Base-by-base conservation (phyloP, 192 early-diverging fungal genomes). In the Gryganskiella cystojenkinii region DNA sequence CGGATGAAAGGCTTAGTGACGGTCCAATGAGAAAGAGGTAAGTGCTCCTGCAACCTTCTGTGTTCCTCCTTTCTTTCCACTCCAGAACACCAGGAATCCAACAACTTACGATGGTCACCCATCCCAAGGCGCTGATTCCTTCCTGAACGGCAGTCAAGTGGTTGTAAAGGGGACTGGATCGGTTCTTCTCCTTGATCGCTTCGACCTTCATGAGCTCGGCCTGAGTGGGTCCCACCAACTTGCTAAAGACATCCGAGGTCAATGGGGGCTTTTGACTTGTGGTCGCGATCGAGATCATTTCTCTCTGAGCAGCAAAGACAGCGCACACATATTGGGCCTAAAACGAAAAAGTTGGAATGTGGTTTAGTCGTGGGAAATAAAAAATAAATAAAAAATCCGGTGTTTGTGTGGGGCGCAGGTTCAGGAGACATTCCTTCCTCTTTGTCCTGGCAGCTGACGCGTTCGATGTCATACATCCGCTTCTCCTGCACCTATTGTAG, bases 61-160 rank as follows among this genome's bases (percentile, higher is more conserved):
- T 54, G 52, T 33, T 53, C 45, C 4, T 46, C 20, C 11, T 20
- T 13, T 13, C 3, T 46, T n/a, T n/a, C n/a, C n/a, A n/a, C n/a
- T n/a, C n/a, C n/a, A n/a, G n/a, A n/a, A n/a, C n/a, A n/a, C n/a
- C n/a, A n/a, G n/a, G n/a, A n/a, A n/a, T n/a, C n/a, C n/a, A 19
- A 9, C 40, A 6, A 82, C 87, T 59, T 80, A 91, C 90, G 22
- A 95, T 85, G 3, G 90, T 87, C 37, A 98, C 92, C 98, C 98
- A 99, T 24, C 93, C 93, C 62, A 99, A 88, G 25, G 93, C 96
- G 24, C 92, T 87, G 52, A 94, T 89, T 71, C 95, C 95, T 67
- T 99, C 96, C 46, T 90, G 90, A 19, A 99, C 91, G 13, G 91
- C 82, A 31, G 91, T 89, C 66, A 99, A 82, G 67, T 97, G 94